These are phyloP conservation scores for Leptographium flavum DNA, from an alignment of 2,329 filamentous ascomycete genomes.

Conservation along the genomic window DNA sequence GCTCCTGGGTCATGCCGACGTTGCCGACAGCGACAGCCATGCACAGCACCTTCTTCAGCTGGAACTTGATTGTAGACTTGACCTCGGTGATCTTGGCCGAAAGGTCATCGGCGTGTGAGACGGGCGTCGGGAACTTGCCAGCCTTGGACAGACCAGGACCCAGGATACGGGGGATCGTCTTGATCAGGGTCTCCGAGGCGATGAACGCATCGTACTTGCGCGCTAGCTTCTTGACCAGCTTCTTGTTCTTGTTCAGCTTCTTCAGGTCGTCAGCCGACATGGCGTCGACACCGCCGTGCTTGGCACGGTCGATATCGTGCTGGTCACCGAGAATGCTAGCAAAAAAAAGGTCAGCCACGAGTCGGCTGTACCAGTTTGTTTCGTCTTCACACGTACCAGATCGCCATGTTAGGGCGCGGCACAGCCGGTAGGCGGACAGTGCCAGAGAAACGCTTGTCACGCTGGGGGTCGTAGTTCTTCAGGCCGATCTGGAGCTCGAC, in stretches of 20 bases:
- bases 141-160: slow-evolving; percentile 98
- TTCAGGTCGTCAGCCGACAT: slow-evolving; percentile 98
- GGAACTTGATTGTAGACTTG: slow-evolving; percentile 99
- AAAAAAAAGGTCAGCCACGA: neutral
- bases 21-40: slow-evolving; percentile 99
- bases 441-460: slow-evolving; percentile 99
- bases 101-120: slow-evolving; percentile 94
- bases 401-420: slow-evolving; percentile 50
- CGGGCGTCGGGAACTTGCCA: slow-evolving; percentile 98
- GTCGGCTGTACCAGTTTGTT: neutral
- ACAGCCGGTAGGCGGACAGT: slow-evolving; percentile 90
- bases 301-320: slow-evolving; percentile 99
- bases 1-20: slow-evolving; percentile 92
- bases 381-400: slow-evolving; percentile 11
- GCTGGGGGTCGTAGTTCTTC: slow-evolving; percentile 98
- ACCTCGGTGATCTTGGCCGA: slow-evolving; percentile 94
- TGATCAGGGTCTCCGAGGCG: slow-evolving; percentile 93
- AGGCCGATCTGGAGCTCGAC: slow-evolving; percentile 51
- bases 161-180: slow-evolving; percentile 99
- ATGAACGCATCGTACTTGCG: slow-evolving; percentile 99
- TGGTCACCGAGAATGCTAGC: slow-evolving; percentile 50
- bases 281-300: slow-evolving; percentile 96
- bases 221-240: slow-evolving; percentile 99
- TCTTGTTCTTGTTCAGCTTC: slow-evolving; percentile 99
- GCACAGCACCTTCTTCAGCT: slow-evolving; percentile 99